Evolutionary conservation across 345 rosid genomes (phyloP).

Genomic region (Angophora floribunda): DNA sequence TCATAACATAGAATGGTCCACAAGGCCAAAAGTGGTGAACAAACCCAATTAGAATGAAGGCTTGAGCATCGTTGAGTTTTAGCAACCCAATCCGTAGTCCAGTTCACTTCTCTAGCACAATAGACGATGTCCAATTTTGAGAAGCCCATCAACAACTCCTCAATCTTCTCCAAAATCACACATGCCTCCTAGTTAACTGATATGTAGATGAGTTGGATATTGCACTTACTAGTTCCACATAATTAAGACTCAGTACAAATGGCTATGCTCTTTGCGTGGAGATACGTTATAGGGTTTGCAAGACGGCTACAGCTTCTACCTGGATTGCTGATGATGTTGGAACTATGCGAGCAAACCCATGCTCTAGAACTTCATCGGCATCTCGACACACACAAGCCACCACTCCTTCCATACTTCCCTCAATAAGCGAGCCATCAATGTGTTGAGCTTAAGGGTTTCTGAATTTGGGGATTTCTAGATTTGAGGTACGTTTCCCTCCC

Average conservation of each 20-base stretch:
- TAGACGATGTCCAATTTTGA: neutral
- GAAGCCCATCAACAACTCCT: neutral
- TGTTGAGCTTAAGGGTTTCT: too few relatives aligned
- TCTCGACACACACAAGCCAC: neutral
- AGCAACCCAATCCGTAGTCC: too few relatives aligned
- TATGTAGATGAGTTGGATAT: neutral
- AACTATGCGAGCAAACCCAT: neutral
- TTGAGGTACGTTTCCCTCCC: too few relatives aligned
- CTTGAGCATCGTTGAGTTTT: neutral
- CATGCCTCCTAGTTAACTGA: neutral
- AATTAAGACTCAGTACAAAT: neutral
- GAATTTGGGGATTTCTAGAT: too few relatives aligned
- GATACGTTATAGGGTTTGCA: neutral
- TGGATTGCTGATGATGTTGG: neutral
- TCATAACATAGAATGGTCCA: neutral
- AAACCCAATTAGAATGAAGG: neutral
- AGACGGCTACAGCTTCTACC: neutral
- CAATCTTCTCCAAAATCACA: neutral
- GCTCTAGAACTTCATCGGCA: neutral
- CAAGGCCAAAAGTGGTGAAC: neutral
- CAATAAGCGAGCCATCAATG: neutral
- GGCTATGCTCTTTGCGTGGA: neutral
- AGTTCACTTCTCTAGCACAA: too few relatives aligned
- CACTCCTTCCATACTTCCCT: neutral
- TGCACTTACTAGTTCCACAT: neutral